Conservation (phyloP, 2,329 filamentous ascomycete genomes). For the Alternaria sp. region DNA sequence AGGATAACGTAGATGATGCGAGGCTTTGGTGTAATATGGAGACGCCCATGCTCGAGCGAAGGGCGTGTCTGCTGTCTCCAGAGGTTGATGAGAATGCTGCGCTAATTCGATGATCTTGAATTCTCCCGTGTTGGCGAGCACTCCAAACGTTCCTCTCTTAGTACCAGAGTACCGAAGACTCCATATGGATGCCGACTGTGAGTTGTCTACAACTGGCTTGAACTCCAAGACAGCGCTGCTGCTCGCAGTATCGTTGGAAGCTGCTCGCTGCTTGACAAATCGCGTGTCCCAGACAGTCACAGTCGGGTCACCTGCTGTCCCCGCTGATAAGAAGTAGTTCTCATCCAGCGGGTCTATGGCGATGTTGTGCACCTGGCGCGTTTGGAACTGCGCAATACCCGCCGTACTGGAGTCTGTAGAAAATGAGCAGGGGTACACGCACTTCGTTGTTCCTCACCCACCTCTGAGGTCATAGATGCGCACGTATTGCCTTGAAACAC, state of each 20-base stretch:
- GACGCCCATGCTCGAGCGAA: conserved; percentile 51
- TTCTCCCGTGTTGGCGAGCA: conserved; percentile 67
- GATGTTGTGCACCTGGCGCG: conserved; percentile 70
- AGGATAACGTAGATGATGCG: conserved; percentile 55
- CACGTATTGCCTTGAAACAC: conserved; percentile 77
- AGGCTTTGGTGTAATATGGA: conserved; percentile 56
- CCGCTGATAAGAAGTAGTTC: conserved; percentile 84
- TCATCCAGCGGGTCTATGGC: conserved; percentile 81
- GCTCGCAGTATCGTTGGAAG: conserved; percentile 62
- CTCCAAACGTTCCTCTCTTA: conserved; percentile 65
- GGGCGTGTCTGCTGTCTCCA: conserved; percentile 30
- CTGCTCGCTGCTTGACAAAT: conserved; percentile 49
- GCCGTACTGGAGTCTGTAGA: conserved; percentile 52
- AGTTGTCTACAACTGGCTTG: conserved; percentile 61
- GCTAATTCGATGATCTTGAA: conserved; percentile 65
- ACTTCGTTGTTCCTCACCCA: conserved; percentile 53
- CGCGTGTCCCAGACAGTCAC: conserved; percentile 82
- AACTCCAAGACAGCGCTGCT: conserved; percentile 65
- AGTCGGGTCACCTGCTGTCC: conserved; percentile 74
- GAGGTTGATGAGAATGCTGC: conserved; percentile 56
- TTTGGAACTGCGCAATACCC: conserved; percentile 60
- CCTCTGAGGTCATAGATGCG: conserved; percentile 81
- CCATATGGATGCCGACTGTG: conserved; percentile 64
- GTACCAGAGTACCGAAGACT: conserved; percentile 68
- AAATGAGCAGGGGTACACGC: conserved; percentile 23